Evolutionary conservation across 2,329 filamentous ascomycete species (phyloP).

Genomic region (Cercospora sp.): DNA sequence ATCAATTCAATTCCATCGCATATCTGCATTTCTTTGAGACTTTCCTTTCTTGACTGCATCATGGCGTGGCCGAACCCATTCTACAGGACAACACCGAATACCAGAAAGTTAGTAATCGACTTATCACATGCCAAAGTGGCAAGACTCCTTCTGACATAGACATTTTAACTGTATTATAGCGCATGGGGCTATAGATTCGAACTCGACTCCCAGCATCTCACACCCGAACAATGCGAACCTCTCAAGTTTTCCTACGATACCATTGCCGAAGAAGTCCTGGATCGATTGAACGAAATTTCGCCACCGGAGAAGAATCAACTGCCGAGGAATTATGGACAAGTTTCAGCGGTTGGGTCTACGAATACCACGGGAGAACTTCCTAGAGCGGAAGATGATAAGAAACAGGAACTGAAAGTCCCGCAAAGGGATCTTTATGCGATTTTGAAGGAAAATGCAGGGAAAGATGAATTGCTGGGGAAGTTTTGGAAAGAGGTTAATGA

Average conservation of each 20-base stretch:
- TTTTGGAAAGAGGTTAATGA: constrained; percentile 69
- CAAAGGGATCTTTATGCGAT: constrained; percentile 64
- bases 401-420: constrained; percentile 34
- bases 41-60: neutral
- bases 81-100: constrained; percentile 45
- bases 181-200: constrained; percentile 69
- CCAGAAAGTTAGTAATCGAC: constrained; percentile 40
- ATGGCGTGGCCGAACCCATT: constrained; percentile 51
- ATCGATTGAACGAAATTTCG: constrained; percentile 63
- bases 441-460: constrained; percentile 57
- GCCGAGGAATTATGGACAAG: constrained; percentile 41
- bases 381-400: constrained; percentile 14
- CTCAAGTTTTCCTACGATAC: constrained; percentile 68
- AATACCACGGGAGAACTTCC: neutral
- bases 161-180: constrained; percentile 33
- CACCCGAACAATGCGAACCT: constrained; percentile 58
- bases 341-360: neutral
- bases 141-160: neutral
- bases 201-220: constrained; percentile 65
- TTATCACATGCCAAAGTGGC: neutral
- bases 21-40: neutral
- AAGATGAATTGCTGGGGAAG: constrained; percentile 56
- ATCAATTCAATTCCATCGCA: neutral
- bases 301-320: constrained; percentile 46
- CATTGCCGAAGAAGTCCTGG: constrained; percentile 65